Evolutionary conservation across 2,329 filamentous ascomycete genomes (phyloP).

Genomic region (Cytospora leucostoma): DNA sequence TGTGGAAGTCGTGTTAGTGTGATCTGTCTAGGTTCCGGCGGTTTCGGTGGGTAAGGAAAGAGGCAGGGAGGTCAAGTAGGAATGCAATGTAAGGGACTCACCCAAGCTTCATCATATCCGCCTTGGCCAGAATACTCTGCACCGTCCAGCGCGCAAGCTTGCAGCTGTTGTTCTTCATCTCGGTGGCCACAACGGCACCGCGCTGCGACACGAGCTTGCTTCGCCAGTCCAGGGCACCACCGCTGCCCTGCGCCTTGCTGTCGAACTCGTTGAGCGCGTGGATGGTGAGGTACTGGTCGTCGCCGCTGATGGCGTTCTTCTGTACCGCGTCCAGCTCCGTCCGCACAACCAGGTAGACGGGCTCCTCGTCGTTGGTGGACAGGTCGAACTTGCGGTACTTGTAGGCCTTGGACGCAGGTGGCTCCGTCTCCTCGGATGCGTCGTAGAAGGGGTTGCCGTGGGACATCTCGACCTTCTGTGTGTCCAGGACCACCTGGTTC

Average conservation of each 20-base stretch:
- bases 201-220: constrained; percentile 91
- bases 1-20: background rate
- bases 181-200: constrained; percentile 94
- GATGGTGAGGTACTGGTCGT: constrained; percentile 88
- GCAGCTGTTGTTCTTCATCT: constrained; percentile 99
- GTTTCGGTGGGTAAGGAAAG: background rate
- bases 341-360: constrained; percentile 87
- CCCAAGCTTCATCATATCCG: constrained; percentile 99
- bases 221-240: constrained; percentile 95
- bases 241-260: constrained; percentile 93
- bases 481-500: constrained; percentile 90
- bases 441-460: constrained; percentile 98
- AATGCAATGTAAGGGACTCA: constrained; percentile 47
- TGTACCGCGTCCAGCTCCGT: constrained; percentile 94
- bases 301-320: constrained; percentile 90
- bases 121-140: constrained; percentile 93
- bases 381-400: constrained; percentile 98
- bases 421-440: constrained; percentile 85
- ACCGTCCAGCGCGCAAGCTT: constrained; percentile 98
- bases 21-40: constrained; percentile 31
- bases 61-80: constrained; percentile 8
- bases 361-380: constrained; percentile 91
- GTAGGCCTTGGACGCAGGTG: constrained; percentile 94
- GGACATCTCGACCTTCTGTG: constrained; percentile 79
- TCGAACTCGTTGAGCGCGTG: constrained; percentile 99